Conservation (phyloP, 495 filamentous ascomycete species). For the Astrothelium subdiscretum region DNA sequence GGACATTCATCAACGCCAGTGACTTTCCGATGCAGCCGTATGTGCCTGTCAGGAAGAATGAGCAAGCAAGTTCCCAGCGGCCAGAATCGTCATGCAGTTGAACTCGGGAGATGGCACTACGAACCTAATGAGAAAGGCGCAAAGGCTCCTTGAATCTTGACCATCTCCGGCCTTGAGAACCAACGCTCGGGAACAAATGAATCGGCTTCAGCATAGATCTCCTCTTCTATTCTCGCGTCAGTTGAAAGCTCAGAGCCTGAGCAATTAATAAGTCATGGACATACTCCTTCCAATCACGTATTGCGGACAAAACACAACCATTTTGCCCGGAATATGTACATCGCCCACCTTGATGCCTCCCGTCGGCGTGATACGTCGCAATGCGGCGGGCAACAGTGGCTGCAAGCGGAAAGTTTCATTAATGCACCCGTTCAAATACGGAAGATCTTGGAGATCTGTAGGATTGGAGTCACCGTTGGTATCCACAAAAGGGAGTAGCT, state of each 20-base stretch:
- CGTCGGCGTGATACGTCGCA: constrained; percentile 34
- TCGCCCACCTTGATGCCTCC: constrained; percentile 38
- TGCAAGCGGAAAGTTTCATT: constrained; percentile 46
- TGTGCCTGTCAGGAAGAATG: constrained; percentile 16
- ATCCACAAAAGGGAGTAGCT: constrained; percentile 11
- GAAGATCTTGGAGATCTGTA: constrained; percentile 13
- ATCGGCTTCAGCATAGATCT: constrained; percentile 26
- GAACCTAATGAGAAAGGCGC: constrained; percentile 37
- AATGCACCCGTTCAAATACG: constrained; percentile 38
- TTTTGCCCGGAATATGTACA: constrained; percentile 33
- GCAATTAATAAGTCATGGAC: background rate
- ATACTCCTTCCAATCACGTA: constrained; percentile 36
- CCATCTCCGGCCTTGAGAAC: constrained; percentile 34
- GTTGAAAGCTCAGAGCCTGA: constrained; percentile 12
- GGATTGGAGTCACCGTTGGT: constrained; percentile 8
- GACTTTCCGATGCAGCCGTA: constrained; percentile 41
- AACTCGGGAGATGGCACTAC: background rate
- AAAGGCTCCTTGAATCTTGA: constrained; percentile 36
- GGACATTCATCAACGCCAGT: constrained; percentile 40
- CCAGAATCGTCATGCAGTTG: background rate
- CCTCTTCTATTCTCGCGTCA: constrained; percentile 15
- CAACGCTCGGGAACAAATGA: constrained; percentile 48
- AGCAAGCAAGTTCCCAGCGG: background rate
- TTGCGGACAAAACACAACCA: constrained; percentile 31
- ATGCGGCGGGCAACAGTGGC: constrained; percentile 35